phyloP scores from a whole-genome alignment of 306 rosid species.

The Lathyrus oleraceus region DNA sequence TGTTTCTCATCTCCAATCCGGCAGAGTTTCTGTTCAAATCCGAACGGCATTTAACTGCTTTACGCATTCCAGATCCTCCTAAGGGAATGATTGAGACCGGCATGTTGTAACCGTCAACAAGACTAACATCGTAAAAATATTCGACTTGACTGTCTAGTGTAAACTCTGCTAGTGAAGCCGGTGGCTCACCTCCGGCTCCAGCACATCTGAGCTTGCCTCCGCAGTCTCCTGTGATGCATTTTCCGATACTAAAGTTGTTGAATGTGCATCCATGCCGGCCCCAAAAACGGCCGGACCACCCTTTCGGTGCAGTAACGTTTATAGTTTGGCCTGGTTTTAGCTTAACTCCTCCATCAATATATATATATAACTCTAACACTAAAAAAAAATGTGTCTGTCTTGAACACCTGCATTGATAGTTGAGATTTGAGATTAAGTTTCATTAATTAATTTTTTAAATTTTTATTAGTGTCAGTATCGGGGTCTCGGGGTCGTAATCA shows the following conservation, averaged over 20 bases:
- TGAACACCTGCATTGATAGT: no score
- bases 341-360: constrained; percentile 49
- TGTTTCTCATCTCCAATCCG: constrained; percentile 43
- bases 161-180: constrained; percentile 64
- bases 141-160: constrained; percentile 55
- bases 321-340: constrained; percentile 35
- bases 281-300: constrained; percentile 67
- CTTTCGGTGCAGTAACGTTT: constrained; percentile 46
- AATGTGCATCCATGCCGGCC: constrained; percentile 54
- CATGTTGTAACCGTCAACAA: constrained; percentile 70
- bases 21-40: constrained; percentile 44
- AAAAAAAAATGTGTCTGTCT: no score
- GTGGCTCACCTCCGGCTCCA: constrained; percentile 53
- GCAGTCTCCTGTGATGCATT: constrained; percentile 60
- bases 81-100: constrained; percentile 51
- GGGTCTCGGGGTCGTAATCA: no score
- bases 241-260: constrained; percentile 44
- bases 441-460: no score
- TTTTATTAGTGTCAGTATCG: no score
- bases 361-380: no score
- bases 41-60: constrained; percentile 22
- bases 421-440: no score
- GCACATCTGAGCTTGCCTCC: constrained; percentile 51
- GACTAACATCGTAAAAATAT: constrained; percentile 67
- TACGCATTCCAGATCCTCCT: constrained; percentile 41